These are phyloP conservation scores for Cystofilobasidium capitatum DNA, from an alignment of 768 basidiomycete species.

Conservation along the genomic window DNA sequence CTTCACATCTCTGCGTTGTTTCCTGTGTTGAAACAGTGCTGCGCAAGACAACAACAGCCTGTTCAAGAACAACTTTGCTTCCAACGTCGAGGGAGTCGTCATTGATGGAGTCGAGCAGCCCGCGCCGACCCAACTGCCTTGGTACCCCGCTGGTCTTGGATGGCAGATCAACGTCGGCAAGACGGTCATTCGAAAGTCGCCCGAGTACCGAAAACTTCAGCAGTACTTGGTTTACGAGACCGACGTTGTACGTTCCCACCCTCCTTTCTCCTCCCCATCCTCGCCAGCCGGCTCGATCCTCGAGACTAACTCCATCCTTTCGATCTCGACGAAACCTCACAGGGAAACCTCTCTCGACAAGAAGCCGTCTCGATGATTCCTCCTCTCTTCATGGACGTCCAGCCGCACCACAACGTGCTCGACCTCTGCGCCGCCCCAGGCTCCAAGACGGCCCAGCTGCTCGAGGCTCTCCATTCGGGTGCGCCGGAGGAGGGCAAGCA, in stretches of 20 bases:
- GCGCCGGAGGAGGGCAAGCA: slow-evolving; percentile 47
- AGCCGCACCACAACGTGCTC: slow-evolving; percentile 75
- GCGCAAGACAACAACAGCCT: slow-evolving; percentile 63
- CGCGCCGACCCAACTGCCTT: slow-evolving; percentile 73
- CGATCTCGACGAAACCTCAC: background rate
- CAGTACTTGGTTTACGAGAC: slow-evolving; percentile 95
- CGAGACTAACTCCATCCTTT: background rate
- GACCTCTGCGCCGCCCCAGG: slow-evolving; percentile 99
- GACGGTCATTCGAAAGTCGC: slow-evolving; percentile 70
- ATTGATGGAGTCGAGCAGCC: slow-evolving; percentile 59
- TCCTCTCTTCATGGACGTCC: slow-evolving; percentile 84
- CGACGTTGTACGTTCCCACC: slow-evolving; percentile 63
- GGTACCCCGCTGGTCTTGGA: slow-evolving; percentile 91
- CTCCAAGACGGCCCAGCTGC: slow-evolving; percentile 94
- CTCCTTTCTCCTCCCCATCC: background rate
- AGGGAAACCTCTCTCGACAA: slow-evolving; percentile 93
- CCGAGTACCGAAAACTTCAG: slow-evolving; percentile 89
- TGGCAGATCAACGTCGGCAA: slow-evolving; percentile 96
- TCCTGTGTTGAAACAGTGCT: slow-evolving; percentile 37
- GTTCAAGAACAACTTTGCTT: slow-evolving; percentile 69
- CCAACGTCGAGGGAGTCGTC: slow-evolving; percentile 35
- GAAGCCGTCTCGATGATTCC: slow-evolving; percentile 99
- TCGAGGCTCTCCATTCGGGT: slow-evolving; percentile 84
- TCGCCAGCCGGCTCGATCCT: background rate
- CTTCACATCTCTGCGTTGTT: slow-evolving; percentile 35